Evolutionary conservation across 176 grass and related monocot genomes (phyloP).

Genomic region (Urochloa ruziziensis): DNA sequence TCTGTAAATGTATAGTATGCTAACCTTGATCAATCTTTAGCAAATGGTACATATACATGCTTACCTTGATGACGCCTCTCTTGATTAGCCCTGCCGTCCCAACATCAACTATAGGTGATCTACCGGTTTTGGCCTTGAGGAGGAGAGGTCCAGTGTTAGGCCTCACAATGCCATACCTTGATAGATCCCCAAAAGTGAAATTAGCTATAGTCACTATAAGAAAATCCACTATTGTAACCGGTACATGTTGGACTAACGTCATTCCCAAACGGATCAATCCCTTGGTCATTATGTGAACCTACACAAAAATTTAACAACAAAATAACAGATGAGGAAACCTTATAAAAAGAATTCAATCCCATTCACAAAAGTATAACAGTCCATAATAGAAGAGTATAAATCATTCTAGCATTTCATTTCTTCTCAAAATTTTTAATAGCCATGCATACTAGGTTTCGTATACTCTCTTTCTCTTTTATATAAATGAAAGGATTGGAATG

Average conservation of each 20-base stretch:
- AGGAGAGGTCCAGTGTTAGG: slow-evolving; percentile 32
- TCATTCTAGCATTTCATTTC: background rate
- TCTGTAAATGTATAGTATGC: background rate
- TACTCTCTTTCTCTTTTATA: background rate
- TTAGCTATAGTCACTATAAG: slow-evolving; percentile 20
- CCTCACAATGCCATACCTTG: slow-evolving; percentile 45
- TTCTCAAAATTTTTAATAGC: background rate
- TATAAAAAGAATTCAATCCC: background rate
- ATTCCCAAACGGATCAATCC: slow-evolving; percentile 47
- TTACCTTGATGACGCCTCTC: slow-evolving; percentile 39
- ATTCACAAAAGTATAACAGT: background rate
- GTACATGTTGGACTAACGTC: slow-evolving; percentile 25
- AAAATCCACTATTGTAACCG: slow-evolving; percentile 18
- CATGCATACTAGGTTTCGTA: background rate
- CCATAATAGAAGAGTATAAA: background rate
- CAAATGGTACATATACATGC: background rate
- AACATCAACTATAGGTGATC: slow-evolving; percentile 40
- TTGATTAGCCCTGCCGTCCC: slow-evolving; percentile 40
- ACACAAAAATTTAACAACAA: background rate
- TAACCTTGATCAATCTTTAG: background rate
- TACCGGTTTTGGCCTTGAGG: slow-evolving; percentile 18
- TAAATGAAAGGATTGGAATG: background rate
- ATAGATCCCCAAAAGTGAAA: slow-evolving; percentile 41
- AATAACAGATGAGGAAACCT: background rate
- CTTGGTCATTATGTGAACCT: slow-evolving; percentile 54